These are phyloP conservation scores for Vigna nakashimae DNA, from an alignment of 306 rosid species.

Conservation along the genomic window DNA sequence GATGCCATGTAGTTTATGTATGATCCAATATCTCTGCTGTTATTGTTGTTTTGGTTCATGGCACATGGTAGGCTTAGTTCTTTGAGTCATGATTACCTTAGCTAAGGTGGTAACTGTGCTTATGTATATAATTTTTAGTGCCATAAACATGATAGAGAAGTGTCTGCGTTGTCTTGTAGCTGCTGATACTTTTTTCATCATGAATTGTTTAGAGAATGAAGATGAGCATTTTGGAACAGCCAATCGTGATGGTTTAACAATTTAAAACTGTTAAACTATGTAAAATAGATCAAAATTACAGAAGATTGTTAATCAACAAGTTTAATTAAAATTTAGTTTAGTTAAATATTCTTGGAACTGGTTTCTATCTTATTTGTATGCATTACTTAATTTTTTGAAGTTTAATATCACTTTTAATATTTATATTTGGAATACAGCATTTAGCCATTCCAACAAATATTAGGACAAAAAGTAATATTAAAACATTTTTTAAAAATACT, in stretches of 20 bases:
- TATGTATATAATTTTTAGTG: constrained; percentile 39
- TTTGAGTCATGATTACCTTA: background rate
- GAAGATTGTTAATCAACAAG: background rate
- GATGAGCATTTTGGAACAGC: constrained; percentile 12
- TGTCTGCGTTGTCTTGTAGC: background rate
- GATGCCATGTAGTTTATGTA: constrained; percentile 35
- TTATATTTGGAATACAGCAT: no score
- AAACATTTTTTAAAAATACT: no score
- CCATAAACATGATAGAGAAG: constrained; percentile 12
- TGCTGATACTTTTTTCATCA: background rate
- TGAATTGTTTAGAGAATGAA: background rate
- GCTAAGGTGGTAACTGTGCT: background rate
- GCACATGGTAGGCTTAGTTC: constrained; percentile 37
- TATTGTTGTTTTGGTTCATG: constrained; percentile 14
- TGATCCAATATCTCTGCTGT: background rate
- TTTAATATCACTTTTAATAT: no score
- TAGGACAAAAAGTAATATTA: no score
- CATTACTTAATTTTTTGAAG: background rate
- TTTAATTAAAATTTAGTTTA: background rate
- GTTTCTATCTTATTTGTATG: background rate
- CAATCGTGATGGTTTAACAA: background rate
- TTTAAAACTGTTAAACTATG: background rate
- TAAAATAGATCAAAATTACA: background rate
- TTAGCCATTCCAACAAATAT: no score
- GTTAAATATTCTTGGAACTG: background rate